Conservation (phyloP, 2,329 filamentous ascomycete genomes). For the Cladosporium sp. region DNA sequence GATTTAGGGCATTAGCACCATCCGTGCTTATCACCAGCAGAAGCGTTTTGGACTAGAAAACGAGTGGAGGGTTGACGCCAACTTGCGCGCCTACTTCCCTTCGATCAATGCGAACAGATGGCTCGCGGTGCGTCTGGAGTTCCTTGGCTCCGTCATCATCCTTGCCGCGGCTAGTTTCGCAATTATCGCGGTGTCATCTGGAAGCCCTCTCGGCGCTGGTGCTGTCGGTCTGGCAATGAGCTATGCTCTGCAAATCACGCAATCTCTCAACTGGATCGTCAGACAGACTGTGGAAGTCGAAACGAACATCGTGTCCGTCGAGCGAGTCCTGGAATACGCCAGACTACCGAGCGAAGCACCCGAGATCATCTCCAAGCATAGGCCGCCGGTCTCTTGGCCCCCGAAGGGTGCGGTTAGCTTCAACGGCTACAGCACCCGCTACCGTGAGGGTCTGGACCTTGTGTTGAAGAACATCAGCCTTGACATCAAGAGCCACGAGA, state of each 20-base stretch:
- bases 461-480: slow-evolving; percentile 91
- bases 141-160: slow-evolving; percentile 93
- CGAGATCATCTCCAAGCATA: slow-evolving; percentile 83
- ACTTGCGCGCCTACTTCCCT: slow-evolving; percentile 90
- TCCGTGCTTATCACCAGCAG: slow-evolving; percentile 90
- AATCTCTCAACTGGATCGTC: slow-evolving; percentile 98
- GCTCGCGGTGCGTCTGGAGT: slow-evolving; percentile 91
- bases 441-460: slow-evolving; percentile 82
- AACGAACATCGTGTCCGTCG: slow-evolving; percentile 99
- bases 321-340: slow-evolving; percentile 95
- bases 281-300: slow-evolving; percentile 99
- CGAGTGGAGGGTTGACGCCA: slow-evolving; percentile 95
- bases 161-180: slow-evolving; percentile 77
- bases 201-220: slow-evolving; percentile 63
- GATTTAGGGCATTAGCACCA: slow-evolving; percentile 70
- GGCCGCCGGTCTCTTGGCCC: slow-evolving; percentile 89
- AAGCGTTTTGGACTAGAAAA: slow-evolving; percentile 86
- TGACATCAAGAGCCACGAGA: slow-evolving; percentile 92
- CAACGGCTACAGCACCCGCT: slow-evolving; percentile 89
- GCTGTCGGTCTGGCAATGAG: slow-evolving; percentile 93
- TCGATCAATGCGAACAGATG: slow-evolving; percentile 88
- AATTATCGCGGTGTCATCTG: slow-evolving; percentile 71
- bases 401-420: slow-evolving; percentile 84
- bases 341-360: slow-evolving; percentile 87
- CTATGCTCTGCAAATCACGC: slow-evolving; percentile 94